Conservation (phyloP, 2,329 filamentous ascomycete genomes). For the Xylaria sp. region DNA sequence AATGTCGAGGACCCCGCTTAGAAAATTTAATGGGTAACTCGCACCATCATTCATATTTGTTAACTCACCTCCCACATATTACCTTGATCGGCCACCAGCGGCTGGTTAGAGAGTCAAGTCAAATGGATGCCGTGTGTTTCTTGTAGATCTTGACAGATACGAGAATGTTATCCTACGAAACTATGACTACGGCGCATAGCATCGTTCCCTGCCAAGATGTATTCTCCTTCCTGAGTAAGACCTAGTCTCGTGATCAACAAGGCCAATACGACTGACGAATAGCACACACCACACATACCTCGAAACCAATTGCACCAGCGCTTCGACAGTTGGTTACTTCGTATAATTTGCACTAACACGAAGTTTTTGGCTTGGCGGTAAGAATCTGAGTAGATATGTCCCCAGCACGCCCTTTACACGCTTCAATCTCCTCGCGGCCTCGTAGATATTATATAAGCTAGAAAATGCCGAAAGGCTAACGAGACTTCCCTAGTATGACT, state of each 20-base stretch:
- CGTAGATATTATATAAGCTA: too few species aligned
- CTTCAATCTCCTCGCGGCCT: too few species aligned
- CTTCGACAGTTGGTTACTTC: too few species aligned
- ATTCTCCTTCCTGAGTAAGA: slow-evolving; percentile 10
- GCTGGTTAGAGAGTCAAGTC: background rate
- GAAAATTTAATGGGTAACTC: slow-evolving; percentile 1
- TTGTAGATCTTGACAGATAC: background rate
- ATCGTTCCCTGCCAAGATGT: too few species aligned
- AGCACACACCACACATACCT: background rate
- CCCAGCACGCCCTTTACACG: too few species aligned
- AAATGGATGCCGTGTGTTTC: background rate
- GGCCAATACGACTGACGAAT: background rate
- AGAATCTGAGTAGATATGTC: too few species aligned
- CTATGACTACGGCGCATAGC: background rate
- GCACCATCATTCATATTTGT: slow-evolving; percentile 2
- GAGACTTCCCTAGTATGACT: too few species aligned
- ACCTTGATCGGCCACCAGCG: background rate
- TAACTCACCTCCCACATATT: slow-evolving; percentile 14
- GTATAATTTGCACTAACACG: background rate
- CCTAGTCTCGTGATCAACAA: slow-evolving; percentile 8
- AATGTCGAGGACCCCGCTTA: slow-evolving; percentile 9
- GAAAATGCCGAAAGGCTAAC: background rate
- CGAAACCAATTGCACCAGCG: too few species aligned
- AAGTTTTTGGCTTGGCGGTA: too few species aligned
- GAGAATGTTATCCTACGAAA: background rate